These are phyloP conservation scores for Trypanosoma avium DNA, from an alignment of 208 protist genomes.

Conservation along the genomic window DNA sequence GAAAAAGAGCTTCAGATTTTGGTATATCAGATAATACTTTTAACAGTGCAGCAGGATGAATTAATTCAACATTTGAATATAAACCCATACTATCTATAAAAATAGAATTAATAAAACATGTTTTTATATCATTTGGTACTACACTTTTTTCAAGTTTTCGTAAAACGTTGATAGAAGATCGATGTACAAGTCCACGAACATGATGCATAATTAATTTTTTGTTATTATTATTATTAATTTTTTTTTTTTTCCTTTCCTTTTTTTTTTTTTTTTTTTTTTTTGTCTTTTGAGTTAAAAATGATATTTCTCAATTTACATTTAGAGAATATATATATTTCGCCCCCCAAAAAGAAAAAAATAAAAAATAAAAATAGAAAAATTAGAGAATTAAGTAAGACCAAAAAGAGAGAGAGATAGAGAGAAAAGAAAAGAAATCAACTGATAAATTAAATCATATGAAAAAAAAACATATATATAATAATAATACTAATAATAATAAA, in stretches of 20 bases:
- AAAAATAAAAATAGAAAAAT: neutral
- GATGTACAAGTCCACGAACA: conserved; percentile 50
- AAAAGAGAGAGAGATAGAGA: neutral
- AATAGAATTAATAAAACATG: conserved; percentile 19
- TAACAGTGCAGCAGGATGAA: conserved; percentile 30
- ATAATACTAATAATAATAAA: no score
- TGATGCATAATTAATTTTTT: conserved; percentile 47
- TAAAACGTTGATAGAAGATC: conserved; percentile 24
- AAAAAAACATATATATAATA: neutral
- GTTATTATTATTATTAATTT: neutral
- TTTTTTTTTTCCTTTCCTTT: conserved; percentile 8
- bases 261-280: neutral
- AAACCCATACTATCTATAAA: conserved; percentile 14
- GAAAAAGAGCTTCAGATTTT: conserved; percentile 25
- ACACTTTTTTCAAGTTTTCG: conserved; percentile 28
- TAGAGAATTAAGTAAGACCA: neutral
- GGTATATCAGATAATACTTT: conserved; percentile 21
- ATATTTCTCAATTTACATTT: no score
- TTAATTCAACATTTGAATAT: conserved; percentile 3
- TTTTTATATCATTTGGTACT: conserved; percentile 20
- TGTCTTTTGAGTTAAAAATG: neutral
- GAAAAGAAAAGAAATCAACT: neutral
- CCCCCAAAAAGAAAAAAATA: conserved; percentile 11
- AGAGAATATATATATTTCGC: no score
- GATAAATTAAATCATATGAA: neutral